These are phyloP conservation scores for Neurospora tetraspora DNA, from an alignment of 495 filamentous ascomycete genomes.

Conservation along the genomic window DNA sequence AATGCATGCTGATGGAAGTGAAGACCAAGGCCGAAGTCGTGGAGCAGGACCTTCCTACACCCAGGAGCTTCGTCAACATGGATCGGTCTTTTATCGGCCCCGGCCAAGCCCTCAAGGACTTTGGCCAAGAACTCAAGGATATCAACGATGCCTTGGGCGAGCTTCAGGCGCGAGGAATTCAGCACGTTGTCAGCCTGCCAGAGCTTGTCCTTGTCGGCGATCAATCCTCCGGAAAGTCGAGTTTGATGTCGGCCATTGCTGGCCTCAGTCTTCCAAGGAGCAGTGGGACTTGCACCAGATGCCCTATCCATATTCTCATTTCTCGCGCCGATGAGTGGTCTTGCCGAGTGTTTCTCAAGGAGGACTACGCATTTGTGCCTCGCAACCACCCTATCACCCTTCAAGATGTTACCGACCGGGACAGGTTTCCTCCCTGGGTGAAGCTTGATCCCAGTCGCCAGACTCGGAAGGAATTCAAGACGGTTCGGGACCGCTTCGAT, in stretches of 20 bases:
- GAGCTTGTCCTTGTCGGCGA: constrained; percentile 75
- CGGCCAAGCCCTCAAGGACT: constrained; percentile 26
- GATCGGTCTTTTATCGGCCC: constrained; percentile 23
- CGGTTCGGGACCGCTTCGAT: constrained; percentile 28
- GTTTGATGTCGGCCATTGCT: constrained; percentile 68
- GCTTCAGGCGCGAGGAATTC: constrained; percentile 36
- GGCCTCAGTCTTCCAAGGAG: constrained; percentile 66
- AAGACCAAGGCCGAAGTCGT: constrained; percentile 1
- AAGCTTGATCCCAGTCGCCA: constrained; percentile 7
- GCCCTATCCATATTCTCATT: constrained; percentile 69
- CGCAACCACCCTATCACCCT: constrained; percentile 17
- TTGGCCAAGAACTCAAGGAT: constrained; percentile 33
- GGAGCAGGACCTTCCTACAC: neutral
- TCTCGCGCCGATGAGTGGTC: constrained; percentile 48
- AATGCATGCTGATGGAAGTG: constrained; percentile 13
- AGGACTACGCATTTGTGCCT: constrained; percentile 41
- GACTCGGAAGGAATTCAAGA: constrained; percentile 32
- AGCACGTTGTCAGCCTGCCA: constrained; percentile 51
- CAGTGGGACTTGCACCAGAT: constrained; percentile 63
- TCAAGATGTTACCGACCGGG: constrained; percentile 27
- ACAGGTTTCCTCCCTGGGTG: constrained; percentile 39
- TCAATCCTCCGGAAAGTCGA: constrained; percentile 72
- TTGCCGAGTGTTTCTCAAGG: constrained; percentile 51
- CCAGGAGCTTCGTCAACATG: constrained; percentile 2
- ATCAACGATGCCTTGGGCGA: constrained; percentile 39